These are phyloP conservation scores for Aspergillus latus DNA, from an alignment of 2,329 filamentous ascomycete species.

Conservation along the genomic window DNA sequence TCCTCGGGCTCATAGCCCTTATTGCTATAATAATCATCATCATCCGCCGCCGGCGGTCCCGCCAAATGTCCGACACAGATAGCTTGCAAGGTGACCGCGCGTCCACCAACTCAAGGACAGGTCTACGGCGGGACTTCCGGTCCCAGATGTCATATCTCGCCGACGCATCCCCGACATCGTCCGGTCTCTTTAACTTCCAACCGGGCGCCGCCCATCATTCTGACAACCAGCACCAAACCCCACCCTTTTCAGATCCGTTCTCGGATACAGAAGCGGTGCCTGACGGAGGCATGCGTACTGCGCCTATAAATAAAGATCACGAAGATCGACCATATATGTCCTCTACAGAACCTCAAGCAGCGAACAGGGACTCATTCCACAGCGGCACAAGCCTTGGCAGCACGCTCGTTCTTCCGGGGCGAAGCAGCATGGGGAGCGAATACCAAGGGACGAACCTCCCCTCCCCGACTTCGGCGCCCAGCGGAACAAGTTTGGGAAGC, in stretches of 20 bases:
- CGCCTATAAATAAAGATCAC: neutral
- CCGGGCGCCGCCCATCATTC: neutral
- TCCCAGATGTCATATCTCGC: constrained; percentile 14
- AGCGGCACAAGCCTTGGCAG: too few relatives aligned
- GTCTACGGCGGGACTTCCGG: constrained; percentile 17
- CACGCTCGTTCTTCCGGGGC: too few relatives aligned
- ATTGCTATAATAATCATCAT: constrained; percentile 26
- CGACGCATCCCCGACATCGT: constrained; percentile 15
- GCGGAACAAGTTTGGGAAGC: constrained; percentile 28
- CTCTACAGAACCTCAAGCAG: neutral
- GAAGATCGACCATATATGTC: neutral
- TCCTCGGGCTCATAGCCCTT: constrained; percentile 25
- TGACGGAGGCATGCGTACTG: neutral
- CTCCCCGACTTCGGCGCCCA: neutral
- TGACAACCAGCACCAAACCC: neutral
- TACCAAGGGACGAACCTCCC: too few relatives aligned
- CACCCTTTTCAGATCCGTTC: constrained; percentile 18
- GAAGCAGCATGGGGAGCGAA: too few relatives aligned
- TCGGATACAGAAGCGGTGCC: constrained; percentile 15
- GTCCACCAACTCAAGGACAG: constrained; percentile 20
- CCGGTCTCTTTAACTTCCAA: constrained; percentile 9
- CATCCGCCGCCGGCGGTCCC: constrained; percentile 21
- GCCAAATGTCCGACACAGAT: constrained; percentile 1
- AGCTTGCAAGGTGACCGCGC: constrained; percentile 14
- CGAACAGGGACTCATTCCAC: constrained; percentile 15